Conservation (phyloP, 768 basidiomycete genomes). For the Auriscalpium vulgare region DNA sequence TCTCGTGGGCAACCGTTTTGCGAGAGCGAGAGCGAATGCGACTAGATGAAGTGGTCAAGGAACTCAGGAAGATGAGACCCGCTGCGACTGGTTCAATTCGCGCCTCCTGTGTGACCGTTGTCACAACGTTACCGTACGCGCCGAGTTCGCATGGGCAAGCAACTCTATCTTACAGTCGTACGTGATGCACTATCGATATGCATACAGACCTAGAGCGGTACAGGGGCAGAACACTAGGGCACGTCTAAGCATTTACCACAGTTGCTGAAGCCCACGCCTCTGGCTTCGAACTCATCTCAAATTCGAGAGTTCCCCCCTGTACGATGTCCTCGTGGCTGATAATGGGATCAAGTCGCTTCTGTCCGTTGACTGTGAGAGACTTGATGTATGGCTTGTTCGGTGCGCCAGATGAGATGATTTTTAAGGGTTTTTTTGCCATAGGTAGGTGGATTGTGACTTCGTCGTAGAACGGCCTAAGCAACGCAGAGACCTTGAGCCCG, state of each 20-base stretch:
- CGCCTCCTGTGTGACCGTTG: too few species aligned
- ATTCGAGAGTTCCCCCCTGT: conserved; percentile 47
- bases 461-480: conserved; percentile 42
- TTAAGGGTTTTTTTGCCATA: conserved; percentile 29
- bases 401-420: conserved; percentile 51
- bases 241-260: neutral
- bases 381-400: conserved; percentile 52
- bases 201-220: too few species aligned
- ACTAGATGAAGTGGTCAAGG: too few species aligned
- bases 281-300: conserved; percentile 54
- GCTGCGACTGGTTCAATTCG: too few species aligned
- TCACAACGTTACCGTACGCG: too few species aligned
- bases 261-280: conserved; percentile 35
- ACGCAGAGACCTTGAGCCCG: neutral
- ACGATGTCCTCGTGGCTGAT: conserved; percentile 57
- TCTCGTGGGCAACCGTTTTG: too few species aligned
- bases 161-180: too few species aligned
- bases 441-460: conserved; percentile 50
- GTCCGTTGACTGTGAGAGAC: conserved; percentile 50
- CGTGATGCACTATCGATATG: too few species aligned
- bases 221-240: neutral
- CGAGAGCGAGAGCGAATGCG: too few species aligned
- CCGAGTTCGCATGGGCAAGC: too few species aligned
- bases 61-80: too few species aligned
- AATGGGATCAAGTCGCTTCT: conserved; percentile 33